Percentiles rank a stretch among this genome's conserved stretches.
phyloP scores from a whole-genome alignment of 306 rosid species.

The Rosa lucieae region DNA sequence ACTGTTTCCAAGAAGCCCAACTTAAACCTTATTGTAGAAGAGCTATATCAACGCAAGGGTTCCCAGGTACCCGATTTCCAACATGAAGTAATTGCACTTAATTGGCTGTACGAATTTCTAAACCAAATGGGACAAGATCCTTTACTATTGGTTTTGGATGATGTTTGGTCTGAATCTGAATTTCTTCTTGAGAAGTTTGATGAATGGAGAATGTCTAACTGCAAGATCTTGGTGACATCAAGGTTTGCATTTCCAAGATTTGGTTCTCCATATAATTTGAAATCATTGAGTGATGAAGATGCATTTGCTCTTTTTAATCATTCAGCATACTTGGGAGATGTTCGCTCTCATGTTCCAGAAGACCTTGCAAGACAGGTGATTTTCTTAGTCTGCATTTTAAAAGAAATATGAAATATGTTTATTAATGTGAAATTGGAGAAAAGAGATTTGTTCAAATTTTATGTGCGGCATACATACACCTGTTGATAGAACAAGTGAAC shows the following conservation, averaged over 20 bases:
- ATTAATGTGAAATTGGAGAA: not conserved
- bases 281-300: slow-evolving; percentile 36
- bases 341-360: slow-evolving; percentile 26
- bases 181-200: slow-evolving; percentile 47
- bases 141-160: slow-evolving; percentile 52
- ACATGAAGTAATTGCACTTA: slow-evolving; percentile 28
- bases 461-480: not conserved
- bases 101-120: slow-evolving; percentile 38
- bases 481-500: not conserved
- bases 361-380: slow-evolving; percentile 44
- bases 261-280: slow-evolving; percentile 25
- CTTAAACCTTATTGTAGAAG: slow-evolving; percentile 36
- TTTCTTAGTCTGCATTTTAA: slow-evolving; percentile 13
- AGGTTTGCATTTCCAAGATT: slow-evolving; percentile 38
- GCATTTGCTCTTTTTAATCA: slow-evolving; percentile 42
- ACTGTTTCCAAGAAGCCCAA: slow-evolving; percentile 44
- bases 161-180: slow-evolving; percentile 50
- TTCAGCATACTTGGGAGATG: slow-evolving; percentile 36
- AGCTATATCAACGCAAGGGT: slow-evolving; percentile 36
- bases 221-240: slow-evolving; percentile 63
- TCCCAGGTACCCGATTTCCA: slow-evolving; percentile 27
- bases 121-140: slow-evolving; percentile 28
- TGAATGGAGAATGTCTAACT: slow-evolving; percentile 25
- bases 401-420: not conserved
- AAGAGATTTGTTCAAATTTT: not conserved